Evolutionary conservation across 140 eudicot species (phyloP).

Genomic region (Stevia rebaudiana): DNA sequence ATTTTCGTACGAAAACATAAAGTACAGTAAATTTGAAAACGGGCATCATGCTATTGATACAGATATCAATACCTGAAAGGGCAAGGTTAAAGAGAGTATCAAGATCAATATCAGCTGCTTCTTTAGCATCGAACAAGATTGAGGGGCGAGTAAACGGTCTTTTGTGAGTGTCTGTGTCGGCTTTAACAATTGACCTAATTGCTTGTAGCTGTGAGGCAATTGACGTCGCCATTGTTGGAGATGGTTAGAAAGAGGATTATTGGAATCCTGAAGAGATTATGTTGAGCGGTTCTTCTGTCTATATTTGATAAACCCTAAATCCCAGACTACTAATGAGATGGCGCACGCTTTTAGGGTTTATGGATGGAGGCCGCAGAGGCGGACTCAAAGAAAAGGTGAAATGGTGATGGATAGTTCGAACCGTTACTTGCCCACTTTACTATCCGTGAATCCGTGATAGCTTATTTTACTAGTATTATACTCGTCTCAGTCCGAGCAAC

Average conservation of each 20-base stretch:
- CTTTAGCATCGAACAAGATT: conserved; percentile 57
- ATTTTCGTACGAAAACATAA: no score
- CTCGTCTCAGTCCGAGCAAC: no score
- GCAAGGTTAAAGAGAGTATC: conserved; percentile 60
- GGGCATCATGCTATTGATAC: background rate
- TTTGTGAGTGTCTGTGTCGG: conserved; percentile 51
- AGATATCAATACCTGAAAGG: conserved; percentile 43
- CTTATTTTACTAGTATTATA: no score
- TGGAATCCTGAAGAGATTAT: background rate
- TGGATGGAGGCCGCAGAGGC: no score
- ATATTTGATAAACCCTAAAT: conserved; percentile 35
- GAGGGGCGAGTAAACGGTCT: conserved; percentile 82
- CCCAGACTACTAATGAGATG: conserved; percentile 23
- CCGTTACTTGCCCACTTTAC: no score
- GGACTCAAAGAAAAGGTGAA: no score
- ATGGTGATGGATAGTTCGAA: no score
- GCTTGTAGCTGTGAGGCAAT: conserved; percentile 73
- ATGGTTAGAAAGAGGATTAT: background rate
- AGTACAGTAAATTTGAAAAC: background rate
- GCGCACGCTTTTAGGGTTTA: conserved; percentile 27
- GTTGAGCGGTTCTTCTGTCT: background rate
- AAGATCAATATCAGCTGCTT: conserved; percentile 87
- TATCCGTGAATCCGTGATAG: no score
- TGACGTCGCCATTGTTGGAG: conserved; percentile 47
- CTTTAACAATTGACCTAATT: conserved; percentile 47